A percentile compares a stretch with the other conserved stretches of the same genome.
phyloP scores from a whole-genome alignment of 495 filamentous ascomycete genomes.

The Lineolata rhizophorae region DNA sequence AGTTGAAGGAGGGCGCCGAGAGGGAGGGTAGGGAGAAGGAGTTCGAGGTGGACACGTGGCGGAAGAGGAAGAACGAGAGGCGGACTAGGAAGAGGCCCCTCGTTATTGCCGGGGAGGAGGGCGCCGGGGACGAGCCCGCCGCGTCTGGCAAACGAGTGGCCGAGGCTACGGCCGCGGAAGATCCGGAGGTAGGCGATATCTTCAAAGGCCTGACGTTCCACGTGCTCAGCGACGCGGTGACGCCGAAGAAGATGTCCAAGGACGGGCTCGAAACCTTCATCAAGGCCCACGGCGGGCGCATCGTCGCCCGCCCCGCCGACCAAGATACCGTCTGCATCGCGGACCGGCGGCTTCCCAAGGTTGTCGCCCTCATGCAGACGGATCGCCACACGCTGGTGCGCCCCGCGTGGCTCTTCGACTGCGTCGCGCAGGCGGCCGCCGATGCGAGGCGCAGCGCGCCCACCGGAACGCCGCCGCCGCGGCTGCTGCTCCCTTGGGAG shows the following conservation, averaged over 20 bases:
- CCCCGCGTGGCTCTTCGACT: conserved; percentile 73
- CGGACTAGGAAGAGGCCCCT: conserved; percentile 38
- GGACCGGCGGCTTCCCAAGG: conserved; percentile 70
- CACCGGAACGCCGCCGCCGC: too few relatives aligned
- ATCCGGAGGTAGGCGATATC: too few relatives aligned
- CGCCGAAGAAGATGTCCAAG: conserved; percentile 48
- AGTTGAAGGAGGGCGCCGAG: conserved; percentile 49
- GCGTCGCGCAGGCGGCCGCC: conserved; percentile 39
- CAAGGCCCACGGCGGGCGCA: conserved; percentile 68
- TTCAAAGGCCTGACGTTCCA: conserved; percentile 70
- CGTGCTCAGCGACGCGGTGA: conserved; percentile 36
- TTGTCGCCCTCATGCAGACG: conserved; percentile 54
- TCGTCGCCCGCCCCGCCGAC: conserved; percentile 41
- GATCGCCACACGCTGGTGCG: conserved; percentile 48
- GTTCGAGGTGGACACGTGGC: conserved; percentile 61
- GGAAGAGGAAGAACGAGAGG: conserved; percentile 34
- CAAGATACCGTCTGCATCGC: conserved; percentile 47
- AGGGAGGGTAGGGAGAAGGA: conserved; percentile 50
- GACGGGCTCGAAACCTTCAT: conserved; percentile 64
- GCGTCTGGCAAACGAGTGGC: too few relatives aligned
- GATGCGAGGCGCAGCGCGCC: conserved; percentile 36
- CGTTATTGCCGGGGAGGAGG: conserved; percentile 50
- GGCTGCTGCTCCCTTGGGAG: conserved; percentile 46
- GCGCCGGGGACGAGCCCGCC: conserved; percentile 30
- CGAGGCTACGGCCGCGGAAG: too few relatives aligned